A percentile compares a stretch with the other conserved stretches of the same genome.
Conservation (phyloP, 2,329 filamentous ascomycete genomes). For the Podosphaera fusca region DNA sequence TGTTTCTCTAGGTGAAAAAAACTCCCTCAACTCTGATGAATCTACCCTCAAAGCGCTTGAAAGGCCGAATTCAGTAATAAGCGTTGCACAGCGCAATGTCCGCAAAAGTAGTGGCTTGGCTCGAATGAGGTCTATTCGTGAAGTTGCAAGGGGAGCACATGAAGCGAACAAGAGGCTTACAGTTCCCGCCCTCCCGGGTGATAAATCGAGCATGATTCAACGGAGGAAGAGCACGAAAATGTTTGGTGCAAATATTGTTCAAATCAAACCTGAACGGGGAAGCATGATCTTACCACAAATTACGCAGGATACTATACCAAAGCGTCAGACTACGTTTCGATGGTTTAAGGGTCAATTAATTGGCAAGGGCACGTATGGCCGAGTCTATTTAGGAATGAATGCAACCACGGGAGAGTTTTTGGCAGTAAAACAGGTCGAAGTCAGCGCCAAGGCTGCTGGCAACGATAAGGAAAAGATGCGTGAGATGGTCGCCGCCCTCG, state of each 20-base stretch:
- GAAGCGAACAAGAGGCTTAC: slow-evolving; percentile 53
- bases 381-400: slow-evolving; percentile 98
- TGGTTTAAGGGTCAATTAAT: slow-evolving; percentile 99
- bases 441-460: slow-evolving; percentile 69
- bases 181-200: slow-evolving; percentile 13
- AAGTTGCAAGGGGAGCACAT: slow-evolving; percentile 80
- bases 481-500: slow-evolving; percentile 85
- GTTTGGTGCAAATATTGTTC: slow-evolving; percentile 95
- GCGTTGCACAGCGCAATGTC: slow-evolving; percentile 53
- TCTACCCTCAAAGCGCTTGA: slow-evolving; percentile 54
- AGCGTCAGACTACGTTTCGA: slow-evolving; percentile 86
- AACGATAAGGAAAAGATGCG: slow-evolving; percentile 80
- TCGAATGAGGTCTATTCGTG: slow-evolving; percentile 92
- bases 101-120: slow-evolving; percentile 61
- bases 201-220: slow-evolving; percentile 31
- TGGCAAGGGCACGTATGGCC: slow-evolving; percentile 90
- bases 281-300: slow-evolving; percentile 31
- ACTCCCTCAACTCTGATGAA: slow-evolving; percentile 52
- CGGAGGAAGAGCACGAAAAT: slow-evolving; percentile 97
- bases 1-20: slow-evolving; percentile 33
- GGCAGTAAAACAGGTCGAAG: slow-evolving; percentile 95
- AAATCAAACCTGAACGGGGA: slow-evolving; percentile 62
- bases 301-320: slow-evolving; percentile 46
- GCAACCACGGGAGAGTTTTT: slow-evolving; percentile 94
- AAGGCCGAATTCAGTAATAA: slow-evolving; percentile 33